phyloP scores from a whole-genome alignment of 2,329 filamentous ascomycete genomes.

The Xylariales sp. region DNA sequence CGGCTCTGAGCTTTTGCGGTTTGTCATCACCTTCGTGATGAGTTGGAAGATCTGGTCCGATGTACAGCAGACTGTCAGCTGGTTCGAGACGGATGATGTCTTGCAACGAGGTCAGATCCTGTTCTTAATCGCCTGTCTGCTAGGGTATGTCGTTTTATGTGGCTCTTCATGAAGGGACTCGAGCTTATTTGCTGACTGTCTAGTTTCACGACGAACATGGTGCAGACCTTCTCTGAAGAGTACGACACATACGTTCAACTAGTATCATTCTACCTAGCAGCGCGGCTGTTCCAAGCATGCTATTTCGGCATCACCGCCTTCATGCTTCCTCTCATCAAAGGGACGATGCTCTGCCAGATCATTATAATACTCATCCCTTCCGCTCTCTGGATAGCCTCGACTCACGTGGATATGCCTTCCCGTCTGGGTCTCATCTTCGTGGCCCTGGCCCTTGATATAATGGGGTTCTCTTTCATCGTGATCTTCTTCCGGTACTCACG shows the following conservation, averaged over 20 bases:
- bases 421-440: slow-evolving; percentile 52
- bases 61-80: slow-evolving; percentile 50
- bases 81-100: slow-evolving; percentile 61
- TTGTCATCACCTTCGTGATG: slow-evolving; percentile 57
- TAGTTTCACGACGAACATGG: slow-evolving; percentile 58
- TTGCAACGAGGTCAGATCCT: slow-evolving; percentile 53
- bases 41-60: slow-evolving; percentile 62
- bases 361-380: slow-evolving; percentile 40
- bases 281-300: slow-evolving; percentile 47
- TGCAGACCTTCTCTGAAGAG: slow-evolving; percentile 44
- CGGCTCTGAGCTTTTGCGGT: slow-evolving; percentile 51
- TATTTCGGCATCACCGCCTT: slow-evolving; percentile 43
- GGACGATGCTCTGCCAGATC: slow-evolving; percentile 47
- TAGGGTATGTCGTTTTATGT: slow-evolving; percentile 40
- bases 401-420: slow-evolving; percentile 50
- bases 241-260: slow-evolving; percentile 52
- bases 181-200: too few relatives aligned
- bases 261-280: slow-evolving; percentile 56
- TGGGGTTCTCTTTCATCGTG: slow-evolving; percentile 39
- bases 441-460: slow-evolving; percentile 51
- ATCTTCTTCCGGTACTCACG: slow-evolving; percentile 30
- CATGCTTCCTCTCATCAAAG: slow-evolving; percentile 53
- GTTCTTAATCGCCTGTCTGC: slow-evolving; percentile 55
- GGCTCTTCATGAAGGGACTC: too few relatives aligned
- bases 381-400: slow-evolving; percentile 56